Percentiles rank a stretch among this genome's conserved stretches.
phyloP scores from a whole-genome alignment of 1,139 yeast species.

The Meyerozyma smithsonii region DNA sequence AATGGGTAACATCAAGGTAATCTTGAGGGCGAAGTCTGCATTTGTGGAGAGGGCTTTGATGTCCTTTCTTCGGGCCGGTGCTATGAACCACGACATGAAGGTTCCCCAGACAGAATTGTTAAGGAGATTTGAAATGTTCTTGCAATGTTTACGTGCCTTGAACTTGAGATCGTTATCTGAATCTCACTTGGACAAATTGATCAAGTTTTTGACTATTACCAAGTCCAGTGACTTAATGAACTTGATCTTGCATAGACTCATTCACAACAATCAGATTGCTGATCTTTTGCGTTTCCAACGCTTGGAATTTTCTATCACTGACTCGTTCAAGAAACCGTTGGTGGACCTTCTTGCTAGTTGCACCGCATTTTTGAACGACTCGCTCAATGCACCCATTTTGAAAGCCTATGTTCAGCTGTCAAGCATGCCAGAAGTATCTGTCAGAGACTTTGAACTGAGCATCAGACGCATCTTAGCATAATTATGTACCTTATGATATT shows the following conservation, averaged over 20 bases:
- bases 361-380: slow-evolving; percentile 5
- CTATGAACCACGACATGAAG: neutral
- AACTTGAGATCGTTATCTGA: slow-evolving; percentile 17
- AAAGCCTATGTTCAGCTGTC: neutral
- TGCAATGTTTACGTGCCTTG: slow-evolving; percentile 22
- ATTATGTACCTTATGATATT: neutral
- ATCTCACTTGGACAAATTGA: slow-evolving; percentile 21
- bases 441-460: neutral
- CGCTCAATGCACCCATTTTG: slow-evolving; percentile 1
- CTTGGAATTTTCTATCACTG: slow-evolving; percentile 10
- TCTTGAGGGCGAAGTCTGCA: neutral
- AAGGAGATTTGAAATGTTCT: slow-evolving; percentile 11
- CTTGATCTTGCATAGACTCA: slow-evolving; percentile 25
- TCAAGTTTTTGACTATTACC: slow-evolving; percentile 23
- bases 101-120: neutral
- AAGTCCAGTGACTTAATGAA: slow-evolving; percentile 23
- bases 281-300: slow-evolving; percentile 13
- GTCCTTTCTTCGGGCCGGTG: neutral
- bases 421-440: neutral
- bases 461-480: neutral
- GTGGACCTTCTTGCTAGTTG: slow-evolving; percentile 5
- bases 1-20: neutral
- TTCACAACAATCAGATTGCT: slow-evolving; percentile 8
- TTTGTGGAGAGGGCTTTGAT: neutral
- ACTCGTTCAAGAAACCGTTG: slow-evolving; percentile 5